Percentiles rank a stretch among this genome's conserved stretches.
phyloP scores from a whole-genome alignment of 306 rosid genomes.

The Castanea mollissima region DNA sequence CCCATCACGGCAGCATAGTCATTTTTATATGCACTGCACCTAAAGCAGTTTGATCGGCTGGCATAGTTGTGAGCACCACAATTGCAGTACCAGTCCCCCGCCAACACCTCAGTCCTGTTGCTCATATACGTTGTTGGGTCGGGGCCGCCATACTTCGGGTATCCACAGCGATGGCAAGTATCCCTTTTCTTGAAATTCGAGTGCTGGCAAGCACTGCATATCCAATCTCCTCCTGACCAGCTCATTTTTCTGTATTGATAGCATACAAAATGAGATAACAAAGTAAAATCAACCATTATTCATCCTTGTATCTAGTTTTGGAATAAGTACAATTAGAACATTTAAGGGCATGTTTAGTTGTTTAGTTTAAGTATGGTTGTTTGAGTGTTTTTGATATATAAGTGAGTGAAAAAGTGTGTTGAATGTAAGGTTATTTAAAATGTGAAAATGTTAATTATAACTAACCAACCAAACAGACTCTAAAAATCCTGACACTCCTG shows the following conservation, averaged over 20 bases:
- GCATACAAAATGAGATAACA: not conserved
- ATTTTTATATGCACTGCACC: slow-evolving; percentile 59
- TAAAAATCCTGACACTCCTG: too few species aligned
- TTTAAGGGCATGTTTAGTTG: too few species aligned
- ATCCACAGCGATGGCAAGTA: slow-evolving; percentile 73
- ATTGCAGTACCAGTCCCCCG: slow-evolving; percentile 96
- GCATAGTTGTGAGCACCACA: slow-evolving; percentile 97
- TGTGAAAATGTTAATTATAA: too few species aligned
- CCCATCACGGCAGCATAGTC: slow-evolving; percentile 42
- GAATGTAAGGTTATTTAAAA: too few species aligned
- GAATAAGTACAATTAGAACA: too few species aligned
- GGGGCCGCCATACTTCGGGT: slow-evolving; percentile 91
- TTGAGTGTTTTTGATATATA: too few species aligned
- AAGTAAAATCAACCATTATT: slow-evolving; percentile 11
- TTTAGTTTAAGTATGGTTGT: too few species aligned
- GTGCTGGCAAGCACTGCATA: slow-evolving; percentile 92
- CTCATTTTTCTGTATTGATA: slow-evolving; percentile 61
- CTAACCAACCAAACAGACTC: too few species aligned
- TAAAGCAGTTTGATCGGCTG: slow-evolving; percentile 73
- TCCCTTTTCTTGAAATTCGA: slow-evolving; percentile 84
- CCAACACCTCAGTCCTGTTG: slow-evolving; percentile 66
- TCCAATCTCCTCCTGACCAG: slow-evolving; percentile 96
- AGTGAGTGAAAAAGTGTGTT: too few species aligned
- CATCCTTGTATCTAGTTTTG: slow-evolving; percentile 6
- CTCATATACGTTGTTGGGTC: slow-evolving; percentile 69